These are phyloP conservation scores for Poa annua DNA, from an alignment of 176 grass and related monocot genomes.

Conservation along the genomic window DNA sequence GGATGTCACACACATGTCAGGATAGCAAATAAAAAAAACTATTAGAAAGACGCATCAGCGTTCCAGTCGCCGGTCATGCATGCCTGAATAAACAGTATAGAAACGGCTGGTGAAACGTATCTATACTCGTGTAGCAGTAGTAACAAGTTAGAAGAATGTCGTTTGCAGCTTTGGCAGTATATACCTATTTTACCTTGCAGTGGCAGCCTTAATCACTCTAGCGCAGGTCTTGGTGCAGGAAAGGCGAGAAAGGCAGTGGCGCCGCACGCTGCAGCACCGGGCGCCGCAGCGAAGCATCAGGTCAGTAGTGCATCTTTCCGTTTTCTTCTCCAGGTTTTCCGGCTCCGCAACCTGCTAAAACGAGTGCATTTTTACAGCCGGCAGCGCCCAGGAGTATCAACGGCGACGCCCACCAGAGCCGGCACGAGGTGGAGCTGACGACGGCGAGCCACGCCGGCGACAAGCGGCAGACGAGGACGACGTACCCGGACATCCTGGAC, in stretches of 20 bases:
- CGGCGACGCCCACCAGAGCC: not conserved
- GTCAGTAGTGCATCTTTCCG: slow-evolving; percentile 39
- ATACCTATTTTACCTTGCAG: slow-evolving; percentile 16
- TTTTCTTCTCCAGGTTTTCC: not conserved
- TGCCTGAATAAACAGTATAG: not conserved
- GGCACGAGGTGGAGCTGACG: not conserved
- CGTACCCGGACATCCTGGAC: slow-evolving; percentile 71
- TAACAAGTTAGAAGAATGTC: not conserved
- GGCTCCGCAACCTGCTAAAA: not conserved
- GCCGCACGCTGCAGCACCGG: slow-evolving; percentile 19
- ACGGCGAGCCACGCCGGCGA: not conserved
- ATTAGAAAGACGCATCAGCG: not conserved
- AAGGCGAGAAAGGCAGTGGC: slow-evolving; percentile 34
- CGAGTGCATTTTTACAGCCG: slow-evolving; percentile 21
- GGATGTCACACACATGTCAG: slow-evolving; percentile 23
- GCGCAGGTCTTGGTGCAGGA: slow-evolving; percentile 46
- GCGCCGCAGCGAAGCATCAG: slow-evolving; percentile 29
- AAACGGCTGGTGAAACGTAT: too few relatives aligned
- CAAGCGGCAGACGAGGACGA: not conserved
- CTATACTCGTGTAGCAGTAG: not conserved
- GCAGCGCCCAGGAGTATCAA: not conserved
- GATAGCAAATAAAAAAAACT: not conserved
- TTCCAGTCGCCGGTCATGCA: slow-evolving; percentile 15
- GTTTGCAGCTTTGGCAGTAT: slow-evolving; percentile 17
- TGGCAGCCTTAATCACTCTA: slow-evolving; percentile 31